Percentiles rank a stretch among this genome's conserved stretches.
These are phyloP conservation scores for Mrakia gelida DNA, from an alignment of 768 basidiomycete genomes.

Conservation along the genomic window DNA sequence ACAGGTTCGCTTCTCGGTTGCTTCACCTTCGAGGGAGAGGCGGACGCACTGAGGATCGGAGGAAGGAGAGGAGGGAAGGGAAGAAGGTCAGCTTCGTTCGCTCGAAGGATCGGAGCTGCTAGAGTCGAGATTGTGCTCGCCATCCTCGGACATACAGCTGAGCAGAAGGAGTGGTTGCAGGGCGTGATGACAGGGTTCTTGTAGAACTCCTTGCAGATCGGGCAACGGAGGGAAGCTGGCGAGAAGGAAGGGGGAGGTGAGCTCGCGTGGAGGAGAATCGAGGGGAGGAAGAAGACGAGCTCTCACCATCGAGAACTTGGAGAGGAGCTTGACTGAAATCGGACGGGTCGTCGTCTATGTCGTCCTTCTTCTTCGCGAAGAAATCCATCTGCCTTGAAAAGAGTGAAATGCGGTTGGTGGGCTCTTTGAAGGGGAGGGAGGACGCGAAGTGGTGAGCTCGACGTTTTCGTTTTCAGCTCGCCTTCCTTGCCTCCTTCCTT, in stretches of 20 bases:
- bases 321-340: not conserved
- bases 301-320: conserved; percentile 14
- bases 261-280: not conserved
- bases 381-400: not conserved
- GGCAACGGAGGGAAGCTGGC: conserved; percentile 11
- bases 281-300: too few relatives aligned
- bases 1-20: conserved; percentile 6
- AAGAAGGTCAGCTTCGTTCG: not conserved
- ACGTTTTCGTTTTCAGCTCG: not conserved
- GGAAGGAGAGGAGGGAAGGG: not conserved
- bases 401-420: not conserved
- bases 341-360: conserved; percentile 15
- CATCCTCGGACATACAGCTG: not conserved
- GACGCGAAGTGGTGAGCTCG: conserved; percentile 8
- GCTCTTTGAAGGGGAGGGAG: not conserved
- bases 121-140: too few relatives aligned
- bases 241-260: not conserved
- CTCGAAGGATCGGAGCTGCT: not conserved
- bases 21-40: conserved; percentile 1
- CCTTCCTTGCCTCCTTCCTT: not conserved
- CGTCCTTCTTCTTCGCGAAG: not conserved
- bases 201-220: conserved; percentile 21
- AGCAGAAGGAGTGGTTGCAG: conserved; percentile 16
- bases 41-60: conserved; percentile 5
- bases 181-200: conserved; percentile 15